Evolutionary conservation across 2,329 filamentous ascomycete species (phyloP).

Genomic region (Raffaelea ambrosiae): DNA sequence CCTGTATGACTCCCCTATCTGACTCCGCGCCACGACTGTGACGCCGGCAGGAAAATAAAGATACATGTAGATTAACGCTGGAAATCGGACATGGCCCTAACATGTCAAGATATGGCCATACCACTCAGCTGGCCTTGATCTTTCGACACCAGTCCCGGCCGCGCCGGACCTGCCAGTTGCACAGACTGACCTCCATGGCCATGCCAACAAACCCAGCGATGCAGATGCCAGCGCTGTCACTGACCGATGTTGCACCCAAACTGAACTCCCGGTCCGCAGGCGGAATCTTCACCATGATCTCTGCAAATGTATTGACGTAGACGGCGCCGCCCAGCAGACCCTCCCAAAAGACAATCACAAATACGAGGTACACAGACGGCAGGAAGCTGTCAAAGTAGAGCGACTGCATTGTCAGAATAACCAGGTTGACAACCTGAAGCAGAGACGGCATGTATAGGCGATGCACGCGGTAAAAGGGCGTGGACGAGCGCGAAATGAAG

Average conservation of each 20-base stretch:
- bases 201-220: conserved; percentile 80
- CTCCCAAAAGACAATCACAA: conserved; percentile 85
- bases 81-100: no score
- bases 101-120: background rate
- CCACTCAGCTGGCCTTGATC: conserved; percentile 31
- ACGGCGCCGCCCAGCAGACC: conserved; percentile 83
- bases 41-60: no score
- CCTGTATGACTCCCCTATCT: no score
- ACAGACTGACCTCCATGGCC: conserved; percentile 70
- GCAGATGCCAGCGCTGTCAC: conserved; percentile 85
- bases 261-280: conserved; percentile 81
- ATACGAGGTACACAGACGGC: conserved; percentile 79
- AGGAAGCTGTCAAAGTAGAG: conserved; percentile 61
- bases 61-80: no score
- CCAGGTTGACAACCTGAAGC: conserved; percentile 72
- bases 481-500: conserved; percentile 87
- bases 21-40: no score
- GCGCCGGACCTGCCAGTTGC: conserved; percentile 73
- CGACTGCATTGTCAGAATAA: conserved; percentile 65
- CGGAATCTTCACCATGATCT: conserved; percentile 78
- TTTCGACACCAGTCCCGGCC: conserved; percentile 67
- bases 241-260: conserved; percentile 80
- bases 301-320: conserved; percentile 93
- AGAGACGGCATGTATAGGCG: conserved; percentile 73
- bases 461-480: conserved; percentile 76